Conservation (phyloP, 192 early-diverging fungal species). For the Podila epigama region DNA sequence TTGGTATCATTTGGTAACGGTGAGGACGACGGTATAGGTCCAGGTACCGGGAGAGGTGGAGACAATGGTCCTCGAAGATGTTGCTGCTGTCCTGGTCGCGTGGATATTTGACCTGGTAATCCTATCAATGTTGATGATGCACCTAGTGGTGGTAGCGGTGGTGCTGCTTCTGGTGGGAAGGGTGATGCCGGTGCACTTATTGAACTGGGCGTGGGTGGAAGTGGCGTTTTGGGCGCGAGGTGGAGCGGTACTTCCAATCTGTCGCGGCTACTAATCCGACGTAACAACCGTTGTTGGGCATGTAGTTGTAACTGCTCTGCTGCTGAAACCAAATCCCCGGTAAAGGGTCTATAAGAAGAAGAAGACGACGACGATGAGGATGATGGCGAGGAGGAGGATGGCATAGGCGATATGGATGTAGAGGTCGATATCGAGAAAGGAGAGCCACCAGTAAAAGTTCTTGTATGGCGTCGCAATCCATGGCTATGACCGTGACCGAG, state of each 20-base stretch:
- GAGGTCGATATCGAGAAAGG: too few species aligned
- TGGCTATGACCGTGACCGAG: too few species aligned
- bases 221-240: neutral
- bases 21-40: too few species aligned
- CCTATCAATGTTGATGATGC: too few species aligned
- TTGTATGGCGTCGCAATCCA: neutral
- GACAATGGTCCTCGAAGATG: neutral
- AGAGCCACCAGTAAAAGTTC: neutral
- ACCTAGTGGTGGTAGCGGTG: too few species aligned
- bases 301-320: constrained; percentile 6
- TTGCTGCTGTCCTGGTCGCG: too few species aligned
- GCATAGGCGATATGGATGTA: neutral
- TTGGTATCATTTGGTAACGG: neutral
- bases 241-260: neutral
- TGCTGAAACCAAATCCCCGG: constrained; percentile 9
- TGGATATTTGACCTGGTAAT: too few species aligned
- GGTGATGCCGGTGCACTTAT: neutral
- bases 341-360: neutral
- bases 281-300: neutral
- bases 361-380: neutral
- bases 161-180: too few species aligned
- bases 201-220: neutral
- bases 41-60: neutral
- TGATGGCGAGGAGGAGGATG: neutral
- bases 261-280: neutral